Evolutionary conservation across 2,329 filamentous ascomycete genomes (phyloP), one percentile per base, ranked within the genome.

Genomic region (Alternaria incomplexa): DNA sequence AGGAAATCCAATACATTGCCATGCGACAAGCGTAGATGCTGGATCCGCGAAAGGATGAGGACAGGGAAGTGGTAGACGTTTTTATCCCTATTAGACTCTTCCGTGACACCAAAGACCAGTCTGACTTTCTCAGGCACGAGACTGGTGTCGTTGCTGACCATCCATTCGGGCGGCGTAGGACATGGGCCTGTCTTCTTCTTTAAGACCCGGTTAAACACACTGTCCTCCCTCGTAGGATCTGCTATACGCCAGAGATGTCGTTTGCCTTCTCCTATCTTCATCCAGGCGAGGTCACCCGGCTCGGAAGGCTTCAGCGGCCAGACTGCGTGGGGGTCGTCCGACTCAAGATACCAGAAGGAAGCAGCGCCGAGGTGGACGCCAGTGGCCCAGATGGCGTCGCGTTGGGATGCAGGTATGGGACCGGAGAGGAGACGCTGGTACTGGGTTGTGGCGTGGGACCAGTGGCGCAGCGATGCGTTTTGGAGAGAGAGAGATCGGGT

Each of bases 241-340:
- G 84, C 79, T 0, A 88, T 72, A 2, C 81, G 71, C 83, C 84
- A 88, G 1, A 90, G 79, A 5, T 82, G 81, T 56, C 80, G 82
- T 74, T 90, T 90, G 0, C 86, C 86, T 12, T 86, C 82, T 61
- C 81, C 83, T 73, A 90, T 82, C 53, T 80, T 84, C 3, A 90
- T 72, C 88, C 88, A 91, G 68, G 86, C 81, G 2, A 90, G 78
- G 64, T 89, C 86, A 1, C 77, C 70, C 1, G 78, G 62, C 0
- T 78, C 78, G 0, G 79, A 73, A 3, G 77, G 65, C 40, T 81
- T 84, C 2, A 90, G 76, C 0, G 88, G 88, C 88, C 88, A 91
- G 3, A 85, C 81, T 58, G 85, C 74, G 53, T 83, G 75, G 0
- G 85, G 78, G 0, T 78, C 76, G 0, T 70, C 62, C 1, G 79